A percentile compares a stretch with the other conserved stretches of the same genome.
Conservation (phyloP, 1,139 yeast genomes). For the Taiozyma onychis region DNA sequence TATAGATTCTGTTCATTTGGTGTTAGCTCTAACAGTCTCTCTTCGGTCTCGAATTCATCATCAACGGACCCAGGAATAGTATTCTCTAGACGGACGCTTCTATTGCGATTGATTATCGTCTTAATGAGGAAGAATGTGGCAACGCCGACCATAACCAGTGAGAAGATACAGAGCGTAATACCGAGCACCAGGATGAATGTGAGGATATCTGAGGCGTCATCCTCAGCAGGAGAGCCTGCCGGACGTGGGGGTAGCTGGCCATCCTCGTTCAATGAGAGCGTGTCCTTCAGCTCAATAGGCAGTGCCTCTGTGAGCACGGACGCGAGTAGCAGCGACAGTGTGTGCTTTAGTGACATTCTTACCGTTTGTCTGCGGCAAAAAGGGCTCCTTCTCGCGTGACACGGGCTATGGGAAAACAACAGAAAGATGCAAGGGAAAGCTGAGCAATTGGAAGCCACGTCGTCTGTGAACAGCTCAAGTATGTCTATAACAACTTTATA, state of each 20-base stretch:
- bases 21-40: conserved; percentile 60
- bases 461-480: neutral
- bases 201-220: neutral
- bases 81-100: conserved; percentile 19
- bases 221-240: neutral
- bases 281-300: neutral
- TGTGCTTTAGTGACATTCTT: neutral
- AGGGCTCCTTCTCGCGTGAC: neutral
- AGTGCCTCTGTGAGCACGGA: neutral
- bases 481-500: neutral
- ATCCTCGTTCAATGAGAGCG: neutral
- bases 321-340: neutral
- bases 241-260: neutral
- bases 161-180: conserved; percentile 2
- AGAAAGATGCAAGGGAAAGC: neutral
- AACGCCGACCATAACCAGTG: conserved; percentile 3
- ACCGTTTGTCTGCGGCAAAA: neutral
- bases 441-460: neutral
- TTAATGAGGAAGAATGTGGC: conserved; percentile 4
- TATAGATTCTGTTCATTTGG: conserved; percentile 80
- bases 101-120: neutral
- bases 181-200: conserved; percentile 3
- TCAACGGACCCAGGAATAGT: conserved; percentile 53
- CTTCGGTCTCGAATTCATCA: conserved; percentile 56
- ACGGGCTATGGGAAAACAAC: neutral